These are phyloP conservation scores for Populus ilicifolia DNA, from an alignment of 345 rosid genomes.

Conservation along the genomic window DNA sequence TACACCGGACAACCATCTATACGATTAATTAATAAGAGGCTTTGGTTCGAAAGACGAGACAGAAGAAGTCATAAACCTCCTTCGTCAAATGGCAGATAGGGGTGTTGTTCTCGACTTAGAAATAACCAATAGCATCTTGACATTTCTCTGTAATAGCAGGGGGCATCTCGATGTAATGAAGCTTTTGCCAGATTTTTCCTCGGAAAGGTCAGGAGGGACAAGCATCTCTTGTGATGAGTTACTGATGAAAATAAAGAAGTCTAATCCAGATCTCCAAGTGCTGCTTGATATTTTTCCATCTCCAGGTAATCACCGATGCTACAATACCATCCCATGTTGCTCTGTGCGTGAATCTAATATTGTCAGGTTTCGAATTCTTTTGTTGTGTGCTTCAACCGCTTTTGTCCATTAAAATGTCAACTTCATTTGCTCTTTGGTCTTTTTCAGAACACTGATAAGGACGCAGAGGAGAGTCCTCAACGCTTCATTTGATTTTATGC, in stretches of 20 bases:
- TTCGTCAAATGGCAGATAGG: constrained; percentile 46
- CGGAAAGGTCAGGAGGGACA: constrained; percentile 19
- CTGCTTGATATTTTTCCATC: constrained; percentile 13
- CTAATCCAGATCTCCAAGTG: constrained; percentile 13
- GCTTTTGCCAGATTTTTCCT: constrained; percentile 43
- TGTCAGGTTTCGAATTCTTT: background rate
- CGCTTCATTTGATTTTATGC: no score
- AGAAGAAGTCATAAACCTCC: constrained; percentile 44
- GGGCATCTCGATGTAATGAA: constrained; percentile 26
- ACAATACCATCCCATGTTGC: background rate
- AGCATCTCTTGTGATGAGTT: constrained; percentile 31
- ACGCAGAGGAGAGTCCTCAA: no score
- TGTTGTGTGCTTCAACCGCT: background rate
- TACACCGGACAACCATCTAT: constrained; percentile 38
- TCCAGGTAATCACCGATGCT: background rate
- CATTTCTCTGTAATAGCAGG: constrained; percentile 45
- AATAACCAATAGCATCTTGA: constrained; percentile 44
- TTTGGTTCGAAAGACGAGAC: constrained; percentile 40
- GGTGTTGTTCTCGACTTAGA: constrained; percentile 45
- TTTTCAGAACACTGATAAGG: no score
- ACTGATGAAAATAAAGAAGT: constrained; percentile 20
- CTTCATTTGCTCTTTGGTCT: no score
- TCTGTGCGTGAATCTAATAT: background rate
- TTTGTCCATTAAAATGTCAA: background rate
- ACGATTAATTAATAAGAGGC: constrained; percentile 59